Base-by-base conservation (phyloP, 2,329 filamentous ascomycete species). In the Paraphoma chrysanthemicola region DNA sequence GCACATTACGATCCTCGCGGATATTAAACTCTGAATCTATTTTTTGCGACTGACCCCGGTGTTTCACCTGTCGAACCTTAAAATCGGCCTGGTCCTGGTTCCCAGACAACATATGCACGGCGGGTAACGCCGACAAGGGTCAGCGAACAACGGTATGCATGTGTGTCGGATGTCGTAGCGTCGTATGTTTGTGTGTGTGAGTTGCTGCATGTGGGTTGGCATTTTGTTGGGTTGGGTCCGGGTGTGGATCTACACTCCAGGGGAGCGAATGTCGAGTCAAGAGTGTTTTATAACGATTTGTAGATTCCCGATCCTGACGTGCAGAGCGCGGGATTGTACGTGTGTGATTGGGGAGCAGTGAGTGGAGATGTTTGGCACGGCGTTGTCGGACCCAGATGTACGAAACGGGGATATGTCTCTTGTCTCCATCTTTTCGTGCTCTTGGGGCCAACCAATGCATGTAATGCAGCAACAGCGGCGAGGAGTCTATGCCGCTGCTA, bases 41-140 rank as follows among this genome's bases (percentile, higher is more conserved):
- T 36, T 36, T 36, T 23, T 5, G 23, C 23, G 33, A 36, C 33
- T 2, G 3, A 36, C 33, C 33, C 48, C 39, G 48, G 38, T 33
- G 48, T 50, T 50, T 50, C 48, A 50, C 18, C 38, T 44, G 39
- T 39, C 48, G 43, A 50, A 50, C 38, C 16, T 50, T 50, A 17
- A 36, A 10, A 2, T 36, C 33, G 14, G 33, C 10, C 10, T 36
- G 33, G 14, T 7, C 23, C 5, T 2, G 23, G 23, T 23, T 23
- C 23, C 23, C 23, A 23, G 23, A 23, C 23, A 23, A 7, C 3
- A 36, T 36, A 36, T 36, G 33, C 33, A 36, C 33, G 33, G 33
- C 33, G 33, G 33, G 33, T 10, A 36, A 14, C 33, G 33, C 10
- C 14, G 23, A 23, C 23, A 2, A 23, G 33, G 10, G 33, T 6